These are phyloP conservation scores for Spizellomyces punctatus DNA, from an alignment of 192 early-diverging fungal genomes.

Conservation along the genomic window DNA sequence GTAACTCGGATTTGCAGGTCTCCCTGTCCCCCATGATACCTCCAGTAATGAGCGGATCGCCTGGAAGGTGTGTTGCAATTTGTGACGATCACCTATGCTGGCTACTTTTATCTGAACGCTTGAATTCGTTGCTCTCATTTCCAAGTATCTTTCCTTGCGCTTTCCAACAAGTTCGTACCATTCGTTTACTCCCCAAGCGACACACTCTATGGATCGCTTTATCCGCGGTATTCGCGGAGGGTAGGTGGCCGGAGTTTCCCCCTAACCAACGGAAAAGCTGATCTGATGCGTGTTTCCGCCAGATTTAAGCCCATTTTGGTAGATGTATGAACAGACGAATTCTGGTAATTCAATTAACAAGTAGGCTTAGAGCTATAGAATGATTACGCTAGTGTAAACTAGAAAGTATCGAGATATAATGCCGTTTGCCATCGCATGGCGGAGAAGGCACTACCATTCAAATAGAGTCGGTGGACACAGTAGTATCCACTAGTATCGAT, in stretches of 20 bases:
- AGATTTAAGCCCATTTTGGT: too few species aligned
- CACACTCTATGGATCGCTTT: constrained; percentile 5
- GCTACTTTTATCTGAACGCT: background rate
- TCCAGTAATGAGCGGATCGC: constrained; percentile 30
- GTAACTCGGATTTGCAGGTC: constrained; percentile 2
- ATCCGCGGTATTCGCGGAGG: constrained; percentile 16
- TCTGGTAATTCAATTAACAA: too few species aligned
- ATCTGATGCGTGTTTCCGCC: too few species aligned
- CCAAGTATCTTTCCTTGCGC: background rate
- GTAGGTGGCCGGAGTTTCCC: background rate
- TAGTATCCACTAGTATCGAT: too few species aligned
- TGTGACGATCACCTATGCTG: background rate
- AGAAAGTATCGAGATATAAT: too few species aligned
- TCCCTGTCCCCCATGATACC: constrained; percentile 36
- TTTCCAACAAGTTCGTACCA: background rate
- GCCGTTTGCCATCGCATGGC: too few species aligned
- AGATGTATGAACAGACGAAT: too few species aligned
- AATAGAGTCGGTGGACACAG: too few species aligned
- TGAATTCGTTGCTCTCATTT: background rate
- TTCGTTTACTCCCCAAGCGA: background rate
- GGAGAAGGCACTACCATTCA: too few species aligned
- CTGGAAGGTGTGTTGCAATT: constrained; percentile 39
- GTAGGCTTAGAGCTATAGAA: too few species aligned
- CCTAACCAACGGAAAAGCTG: too few species aligned
- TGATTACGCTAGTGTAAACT: too few species aligned